Conservation (phyloP, 2,329 filamentous ascomycete species). For the Pseudophaeomoniella oleicola region DNA sequence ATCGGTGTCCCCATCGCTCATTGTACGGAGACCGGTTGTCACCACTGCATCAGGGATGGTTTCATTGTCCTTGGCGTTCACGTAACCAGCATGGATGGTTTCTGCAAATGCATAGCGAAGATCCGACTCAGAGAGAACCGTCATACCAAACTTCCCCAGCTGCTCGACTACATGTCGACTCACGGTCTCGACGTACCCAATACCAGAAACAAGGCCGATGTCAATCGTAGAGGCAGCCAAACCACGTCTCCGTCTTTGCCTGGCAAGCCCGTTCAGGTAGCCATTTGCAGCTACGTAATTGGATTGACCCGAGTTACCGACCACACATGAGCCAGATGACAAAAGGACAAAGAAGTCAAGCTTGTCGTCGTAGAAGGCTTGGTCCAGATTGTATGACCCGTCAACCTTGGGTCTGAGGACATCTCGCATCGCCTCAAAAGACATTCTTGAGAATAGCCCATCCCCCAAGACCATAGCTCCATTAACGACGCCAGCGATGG, state of each 20-base stretch:
- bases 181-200: constrained; percentile 6
- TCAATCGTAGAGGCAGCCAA: constrained; percentile 9
- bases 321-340: constrained; percentile 22
- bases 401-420: constrained; percentile 23
- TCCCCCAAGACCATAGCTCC: constrained; percentile 24
- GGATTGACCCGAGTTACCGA: constrained; percentile 17
- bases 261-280: constrained; percentile 18
- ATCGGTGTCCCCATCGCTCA: no score
- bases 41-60: no score
- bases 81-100: constrained; percentile 29
- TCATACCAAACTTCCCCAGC: constrained; percentile 21
- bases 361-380: constrained; percentile 8
- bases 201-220: constrained; percentile 11
- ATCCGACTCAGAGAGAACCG: constrained; percentile 35
- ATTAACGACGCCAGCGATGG: constrained; percentile 22
- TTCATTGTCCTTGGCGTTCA: constrained; percentile 8
- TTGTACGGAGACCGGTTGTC: no score
- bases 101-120: constrained; percentile 39
- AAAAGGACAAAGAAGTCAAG: constrained; percentile 31
- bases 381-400: constrained; percentile 15
- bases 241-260: constrained; percentile 4
- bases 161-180: constrained; percentile 2
- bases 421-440: constrained; percentile 14
- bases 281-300: constrained; percentile 23
- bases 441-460: constrained; percentile 17